Conservation (phyloP, 192 early-diverging fungal genomes). For the Gonapodya prolifera region DNA sequence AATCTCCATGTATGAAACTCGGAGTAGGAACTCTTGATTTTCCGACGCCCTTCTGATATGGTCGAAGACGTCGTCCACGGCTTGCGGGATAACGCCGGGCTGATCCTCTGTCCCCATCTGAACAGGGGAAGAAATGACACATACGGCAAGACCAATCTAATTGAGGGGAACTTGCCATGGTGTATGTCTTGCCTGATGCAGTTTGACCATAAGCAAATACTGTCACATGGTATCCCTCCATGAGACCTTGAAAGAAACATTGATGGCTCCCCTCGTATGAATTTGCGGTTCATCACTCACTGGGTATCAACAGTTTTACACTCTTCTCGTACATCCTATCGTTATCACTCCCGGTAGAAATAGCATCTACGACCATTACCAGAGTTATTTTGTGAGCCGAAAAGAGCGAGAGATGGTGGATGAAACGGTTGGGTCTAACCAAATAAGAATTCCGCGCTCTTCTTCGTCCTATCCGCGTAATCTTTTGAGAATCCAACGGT, state of each 20-base stretch:
- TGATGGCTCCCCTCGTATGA: not conserved
- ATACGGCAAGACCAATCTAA: not conserved
- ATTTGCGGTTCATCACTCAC: conserved; percentile 1
- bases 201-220: conserved; percentile 45
- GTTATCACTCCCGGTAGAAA: not conserved
- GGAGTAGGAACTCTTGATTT: conserved; percentile 72
- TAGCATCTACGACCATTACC: not conserved
- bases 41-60: conserved; percentile 43
- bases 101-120: conserved; percentile 53
- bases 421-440: not conserved
- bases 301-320: not conserved
- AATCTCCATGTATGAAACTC: conserved; percentile 97
- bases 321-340: not conserved
- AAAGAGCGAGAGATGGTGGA: not conserved
- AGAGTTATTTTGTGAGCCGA: not conserved
- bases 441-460: not conserved
- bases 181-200: conserved; percentile 30
- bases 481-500: not conserved
- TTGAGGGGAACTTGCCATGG: conserved; percentile 10
- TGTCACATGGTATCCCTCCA: conserved; percentile 14
- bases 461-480: not conserved
- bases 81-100: conserved; percentile 63
- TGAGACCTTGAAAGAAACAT: not conserved
- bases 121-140: not conserved
- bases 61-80: conserved; percentile 64